Conservation (phyloP, 306 rosid genomes). For the Castanopsis chinensis region DNA sequence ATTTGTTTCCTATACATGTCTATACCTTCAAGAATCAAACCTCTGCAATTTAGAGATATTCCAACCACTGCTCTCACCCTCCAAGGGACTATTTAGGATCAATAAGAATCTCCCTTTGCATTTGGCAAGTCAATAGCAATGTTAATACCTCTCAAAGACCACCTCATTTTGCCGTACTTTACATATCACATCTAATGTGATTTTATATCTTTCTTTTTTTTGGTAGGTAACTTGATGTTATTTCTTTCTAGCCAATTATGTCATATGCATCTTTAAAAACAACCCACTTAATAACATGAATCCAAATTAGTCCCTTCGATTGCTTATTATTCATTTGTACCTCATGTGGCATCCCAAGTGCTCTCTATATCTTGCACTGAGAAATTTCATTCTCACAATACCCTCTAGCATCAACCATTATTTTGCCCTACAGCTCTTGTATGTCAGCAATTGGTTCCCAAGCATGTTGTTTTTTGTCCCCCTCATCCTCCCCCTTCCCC, state of each 20-base stretch:
- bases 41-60: neutral
- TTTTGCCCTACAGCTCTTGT: neutral
- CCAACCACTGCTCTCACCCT: slow-evolving; percentile 1
- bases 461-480: too few relatives aligned
- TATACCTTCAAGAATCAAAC: neutral
- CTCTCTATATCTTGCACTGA: neutral
- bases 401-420: neutral
- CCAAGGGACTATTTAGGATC: neutral
- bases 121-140: neutral
- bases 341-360: neutral
- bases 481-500: too few relatives aligned
- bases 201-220: too few relatives aligned
- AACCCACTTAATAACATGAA: neutral
- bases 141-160: neutral
- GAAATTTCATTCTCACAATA: neutral
- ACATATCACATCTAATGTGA: too few relatives aligned
- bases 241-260: neutral
- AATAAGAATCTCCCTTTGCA: neutral
- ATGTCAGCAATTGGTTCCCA: too few relatives aligned
- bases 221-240: neutral
- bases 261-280: neutral
- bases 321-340: neutral
- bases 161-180: too few relatives aligned
- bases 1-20: neutral
- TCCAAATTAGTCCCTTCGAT: neutral